These are phyloP conservation scores for Ascochyta koolunga DNA, from an alignment of 2,329 filamentous ascomycete genomes.

Conservation along the genomic window DNA sequence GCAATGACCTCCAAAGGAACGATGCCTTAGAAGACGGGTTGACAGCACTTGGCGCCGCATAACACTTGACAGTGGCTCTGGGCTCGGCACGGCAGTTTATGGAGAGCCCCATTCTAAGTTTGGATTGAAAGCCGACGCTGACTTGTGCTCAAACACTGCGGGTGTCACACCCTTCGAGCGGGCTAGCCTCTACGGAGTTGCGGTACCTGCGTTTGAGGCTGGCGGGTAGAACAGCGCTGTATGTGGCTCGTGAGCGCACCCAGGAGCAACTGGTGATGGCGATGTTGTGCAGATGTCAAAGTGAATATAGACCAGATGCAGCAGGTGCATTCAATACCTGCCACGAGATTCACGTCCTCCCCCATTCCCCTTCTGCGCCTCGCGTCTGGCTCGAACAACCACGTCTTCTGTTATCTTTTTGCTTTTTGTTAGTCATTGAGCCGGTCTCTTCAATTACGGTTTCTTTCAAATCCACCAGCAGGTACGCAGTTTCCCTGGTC, in stretches of 20 bases:
- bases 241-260: slow-evolving; percentile 36
- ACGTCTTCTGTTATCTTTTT: slow-evolving; percentile 20
- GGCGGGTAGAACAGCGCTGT: slow-evolving; percentile 39
- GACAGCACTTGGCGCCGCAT: slow-evolving; percentile 13
- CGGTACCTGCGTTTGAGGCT: slow-evolving; percentile 43
- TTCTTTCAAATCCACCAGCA: slow-evolving; percentile 12
- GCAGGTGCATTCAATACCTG: slow-evolving; percentile 29
- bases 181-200: slow-evolving; percentile 42
- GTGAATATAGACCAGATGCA: slow-evolving; percentile 42
- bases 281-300: slow-evolving; percentile 35
- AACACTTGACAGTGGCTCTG: slow-evolving; percentile 9
- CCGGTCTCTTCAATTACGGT: slow-evolving; percentile 39
- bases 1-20: slow-evolving; percentile 21
- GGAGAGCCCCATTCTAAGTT: slow-evolving; percentile 34
- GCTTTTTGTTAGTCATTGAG: slow-evolving; percentile 33
- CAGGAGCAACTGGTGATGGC: slow-evolving; percentile 23
- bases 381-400: slow-evolving; percentile 14
- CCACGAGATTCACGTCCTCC: slow-evolving; percentile 30
- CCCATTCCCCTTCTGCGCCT: slow-evolving; percentile 24
- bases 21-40: slow-evolving; percentile 29
- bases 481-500: slow-evolving; percentile 21
- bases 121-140: slow-evolving; percentile 32
- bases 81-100: slow-evolving; percentile 26
- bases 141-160: slow-evolving; percentile 40
- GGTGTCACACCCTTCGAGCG: slow-evolving; percentile 37